These are phyloP conservation scores for Triticum monococcum DNA, from an alignment of 176 grass and related monocot species.

Conservation along the genomic window DNA sequence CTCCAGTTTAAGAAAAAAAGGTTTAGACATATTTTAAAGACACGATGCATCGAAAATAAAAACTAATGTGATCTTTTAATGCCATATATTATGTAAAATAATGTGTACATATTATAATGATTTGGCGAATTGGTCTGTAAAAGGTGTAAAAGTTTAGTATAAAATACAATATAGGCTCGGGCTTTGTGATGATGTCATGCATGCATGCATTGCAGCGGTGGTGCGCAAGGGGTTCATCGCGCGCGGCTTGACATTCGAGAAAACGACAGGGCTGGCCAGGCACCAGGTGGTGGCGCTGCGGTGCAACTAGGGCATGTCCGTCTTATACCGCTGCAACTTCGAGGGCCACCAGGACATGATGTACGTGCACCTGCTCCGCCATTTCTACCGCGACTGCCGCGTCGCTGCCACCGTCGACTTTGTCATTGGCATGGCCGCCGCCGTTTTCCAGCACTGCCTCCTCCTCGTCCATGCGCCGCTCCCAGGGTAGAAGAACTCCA, in stretches of 20 bases:
- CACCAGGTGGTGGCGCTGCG: conserved; percentile 71
- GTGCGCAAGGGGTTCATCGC: conserved; percentile 53
- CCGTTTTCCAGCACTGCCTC: conserved; percentile 67
- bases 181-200: no score
- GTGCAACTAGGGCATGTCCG: conserved; percentile 60
- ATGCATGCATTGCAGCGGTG: no score
- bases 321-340: conserved; percentile 67
- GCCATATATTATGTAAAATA: no score
- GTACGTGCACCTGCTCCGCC: conserved; percentile 70
- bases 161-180: no score
- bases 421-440: conserved; percentile 71
- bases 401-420: conserved; percentile 73
- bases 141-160: no score
- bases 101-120: no score
- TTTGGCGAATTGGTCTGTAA: no score
- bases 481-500: conserved; percentile 49
- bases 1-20: no score
- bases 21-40: no score
- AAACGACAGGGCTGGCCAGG: conserved; percentile 60
- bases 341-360: conserved; percentile 84
- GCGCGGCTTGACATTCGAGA: conserved; percentile 64
- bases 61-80: no score
- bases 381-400: conserved; percentile 72
- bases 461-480: conserved; percentile 43
- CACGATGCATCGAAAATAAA: no score